Conservation (phyloP, 768 basidiomycete species). For the Lactarius quietus region DNA sequence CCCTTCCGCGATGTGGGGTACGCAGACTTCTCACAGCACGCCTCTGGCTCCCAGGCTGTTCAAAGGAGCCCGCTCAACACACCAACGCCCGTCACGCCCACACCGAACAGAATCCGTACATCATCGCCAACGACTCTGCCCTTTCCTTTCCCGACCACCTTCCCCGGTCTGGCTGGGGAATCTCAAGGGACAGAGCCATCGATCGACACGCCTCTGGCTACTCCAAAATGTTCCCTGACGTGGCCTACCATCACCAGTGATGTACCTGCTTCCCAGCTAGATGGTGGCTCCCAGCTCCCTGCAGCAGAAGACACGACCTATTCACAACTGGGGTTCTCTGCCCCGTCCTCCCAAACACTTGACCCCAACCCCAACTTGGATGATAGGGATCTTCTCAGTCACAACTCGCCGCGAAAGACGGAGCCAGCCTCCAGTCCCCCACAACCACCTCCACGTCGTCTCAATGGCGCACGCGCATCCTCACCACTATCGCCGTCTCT, state of each 20-base stretch:
- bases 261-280: slow-evolving; percentile 38
- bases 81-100: slow-evolving; percentile 7
- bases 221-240: slow-evolving; percentile 53
- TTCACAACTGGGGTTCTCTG: slow-evolving; percentile 38
- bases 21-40: slow-evolving; percentile 17
- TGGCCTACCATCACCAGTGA: slow-evolving; percentile 37
- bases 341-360: slow-evolving; percentile 22
- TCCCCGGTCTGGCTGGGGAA: slow-evolving; percentile 7
- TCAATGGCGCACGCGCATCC: not conserved
- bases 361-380: not conserved
- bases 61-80: not conserved
- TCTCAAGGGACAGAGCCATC: slow-evolving; percentile 47
- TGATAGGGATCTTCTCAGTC: not conserved
- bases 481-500: slow-evolving; percentile 15
- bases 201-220: slow-evolving; percentile 50
- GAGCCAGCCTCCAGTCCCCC: not conserved
- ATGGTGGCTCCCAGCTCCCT: slow-evolving; percentile 33
- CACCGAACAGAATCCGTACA: not conserved
- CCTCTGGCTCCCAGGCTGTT: slow-evolving; percentile 14
- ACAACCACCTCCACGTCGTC: not conserved
- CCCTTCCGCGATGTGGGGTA: slow-evolving; percentile 18
- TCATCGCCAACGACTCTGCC: slow-evolving; percentile 1
- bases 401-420: not conserved
- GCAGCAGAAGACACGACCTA: slow-evolving; percentile 36
- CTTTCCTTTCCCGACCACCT: slow-evolving; percentile 14